A percentile compares a stretch with the other conserved stretches of the same genome.
These are phyloP conservation scores for Lentinula raphanica DNA, from an alignment of 768 basidiomycete species.

Conservation along the genomic window DNA sequence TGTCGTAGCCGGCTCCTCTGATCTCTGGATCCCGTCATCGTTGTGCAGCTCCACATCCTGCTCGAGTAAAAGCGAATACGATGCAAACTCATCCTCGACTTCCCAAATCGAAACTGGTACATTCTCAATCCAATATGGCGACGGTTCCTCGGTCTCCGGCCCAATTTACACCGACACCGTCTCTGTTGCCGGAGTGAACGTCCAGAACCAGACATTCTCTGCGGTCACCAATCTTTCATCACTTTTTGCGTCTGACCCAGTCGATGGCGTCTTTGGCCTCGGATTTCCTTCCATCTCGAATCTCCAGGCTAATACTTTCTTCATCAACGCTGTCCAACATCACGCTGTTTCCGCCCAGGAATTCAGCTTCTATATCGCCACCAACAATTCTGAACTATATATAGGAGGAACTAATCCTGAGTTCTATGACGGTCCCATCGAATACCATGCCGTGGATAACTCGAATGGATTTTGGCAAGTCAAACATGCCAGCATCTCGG, in stretches of 20 bases:
- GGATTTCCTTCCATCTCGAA: slow-evolving; percentile 31
- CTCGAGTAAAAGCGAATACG: slow-evolving; percentile 19
- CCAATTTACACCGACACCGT: slow-evolving; percentile 28
- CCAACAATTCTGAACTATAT: slow-evolving; percentile 41
- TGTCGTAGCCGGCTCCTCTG: slow-evolving; percentile 25
- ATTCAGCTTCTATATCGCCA: slow-evolving; percentile 42
- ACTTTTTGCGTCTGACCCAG: slow-evolving; percentile 18
- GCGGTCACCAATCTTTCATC: slow-evolving; percentile 28
- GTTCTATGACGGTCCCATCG: slow-evolving; percentile 37
- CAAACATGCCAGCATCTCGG: slow-evolving; percentile 12
- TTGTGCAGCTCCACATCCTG: slow-evolving; percentile 18
- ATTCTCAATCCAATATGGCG: slow-evolving; percentile 34
- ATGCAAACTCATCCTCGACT: slow-evolving; percentile 20
- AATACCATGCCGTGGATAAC: slow-evolving; percentile 24
- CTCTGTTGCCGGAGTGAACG: slow-evolving; percentile 13
- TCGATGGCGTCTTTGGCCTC: slow-evolving; percentile 26
- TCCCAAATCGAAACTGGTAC: slow-evolving; percentile 18
- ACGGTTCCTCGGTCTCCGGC: slow-evolving; percentile 30
- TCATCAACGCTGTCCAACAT: slow-evolving; percentile 34
- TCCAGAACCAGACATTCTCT: slow-evolving; percentile 24
- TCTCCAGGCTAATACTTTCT: slow-evolving; percentile 27
- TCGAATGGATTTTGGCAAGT: slow-evolving; percentile 23
- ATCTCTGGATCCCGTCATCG: slow-evolving; percentile 28
- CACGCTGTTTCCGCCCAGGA: slow-evolving; percentile 24
- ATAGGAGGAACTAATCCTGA: slow-evolving; percentile 44